Evolutionary conservation across 768 basidiomycete species (phyloP), one percentile per base, ranked within the genome.

Genomic region (Pluteus cervinus): DNA sequence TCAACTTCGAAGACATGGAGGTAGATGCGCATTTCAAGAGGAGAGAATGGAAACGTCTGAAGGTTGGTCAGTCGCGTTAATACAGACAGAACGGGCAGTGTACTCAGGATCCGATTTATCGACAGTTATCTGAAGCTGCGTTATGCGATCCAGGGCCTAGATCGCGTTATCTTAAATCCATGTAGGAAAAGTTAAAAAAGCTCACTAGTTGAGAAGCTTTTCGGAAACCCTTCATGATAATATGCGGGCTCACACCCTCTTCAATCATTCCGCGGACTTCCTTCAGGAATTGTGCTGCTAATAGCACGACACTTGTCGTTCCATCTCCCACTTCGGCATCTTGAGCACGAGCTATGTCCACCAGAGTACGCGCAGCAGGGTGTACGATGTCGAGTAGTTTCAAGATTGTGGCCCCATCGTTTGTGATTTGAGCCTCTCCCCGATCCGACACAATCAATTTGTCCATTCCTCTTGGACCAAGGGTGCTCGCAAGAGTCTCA

Each of bases 1-100:
- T 97, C 43, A 98, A 79, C 62, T 98, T 99, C 44, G 94, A 98
- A 11, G 96, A 98, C 94, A 98, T 97, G n/a, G 96, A 94, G 3
- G 96, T 99, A 18, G 92, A 84, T 18, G 96, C 96, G 61, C 92
- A 96, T 69, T 96, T 93, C 50, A 96, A 73, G 23, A 98, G 76
- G 16, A 98, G 80, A 44, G 92, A 88, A 33, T 82, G 91, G 76
- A 98, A 96, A 49, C 79, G 78, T 47, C 94, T 98, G 49, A 5
- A 47, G 37, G 43, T 41, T 53, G 36, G 54, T 40, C 12, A 37
- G 29, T 11, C 45, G 17, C 43, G 33, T 46, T 20, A 34, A 5
- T 11, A 39, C n/a, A 26, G 28, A 39, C 7, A 12, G 29, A 22
- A 17, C 48, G 24, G 36, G 41, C 16, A 36, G 4, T 34, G 50